Conservation (phyloP, 176 grass and related monocot genomes). For the Rhynchospora breviuscula region DNA sequence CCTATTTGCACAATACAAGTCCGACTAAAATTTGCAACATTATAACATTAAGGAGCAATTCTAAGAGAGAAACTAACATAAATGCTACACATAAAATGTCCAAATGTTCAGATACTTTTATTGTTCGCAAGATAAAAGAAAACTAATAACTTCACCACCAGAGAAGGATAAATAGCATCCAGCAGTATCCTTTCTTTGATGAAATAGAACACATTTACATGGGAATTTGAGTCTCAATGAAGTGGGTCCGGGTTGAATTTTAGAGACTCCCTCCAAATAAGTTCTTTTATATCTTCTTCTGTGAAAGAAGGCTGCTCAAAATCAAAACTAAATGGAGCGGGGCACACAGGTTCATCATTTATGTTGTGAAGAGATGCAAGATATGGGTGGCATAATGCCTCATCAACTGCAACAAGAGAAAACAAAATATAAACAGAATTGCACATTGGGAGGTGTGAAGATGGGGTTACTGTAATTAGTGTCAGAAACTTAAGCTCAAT, state of each 20-base stretch:
- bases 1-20: constrained; percentile 2
- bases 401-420: constrained; percentile 51
- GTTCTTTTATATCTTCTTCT: constrained; percentile 92
- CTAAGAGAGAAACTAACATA: constrained; percentile 3
- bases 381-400: constrained; percentile 80
- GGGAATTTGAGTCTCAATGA: constrained; percentile 34
- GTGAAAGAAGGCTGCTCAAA: constrained; percentile 93
- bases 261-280: constrained; percentile 88
- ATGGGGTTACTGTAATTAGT: not conserved
- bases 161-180: constrained; percentile 15
- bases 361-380: constrained; percentile 74
- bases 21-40: not conserved
- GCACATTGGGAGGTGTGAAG: not conserved
- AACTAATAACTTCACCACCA: constrained; percentile 13
- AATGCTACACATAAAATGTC: not conserved
- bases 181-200: constrained; percentile 6
- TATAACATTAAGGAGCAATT: not conserved
- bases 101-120: constrained; percentile 17
- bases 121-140: not conserved
- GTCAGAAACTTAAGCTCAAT: not conserved
- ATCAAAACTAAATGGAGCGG: constrained; percentile 83
- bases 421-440: not conserved
- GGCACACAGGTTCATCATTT: constrained; percentile 75
- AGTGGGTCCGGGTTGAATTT: constrained; percentile 92
- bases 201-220: constrained; percentile 34